These are phyloP conservation scores for Scheffersomyces stambukii DNA, from an alignment of 1,139 yeast species.

Conservation along the genomic window DNA sequence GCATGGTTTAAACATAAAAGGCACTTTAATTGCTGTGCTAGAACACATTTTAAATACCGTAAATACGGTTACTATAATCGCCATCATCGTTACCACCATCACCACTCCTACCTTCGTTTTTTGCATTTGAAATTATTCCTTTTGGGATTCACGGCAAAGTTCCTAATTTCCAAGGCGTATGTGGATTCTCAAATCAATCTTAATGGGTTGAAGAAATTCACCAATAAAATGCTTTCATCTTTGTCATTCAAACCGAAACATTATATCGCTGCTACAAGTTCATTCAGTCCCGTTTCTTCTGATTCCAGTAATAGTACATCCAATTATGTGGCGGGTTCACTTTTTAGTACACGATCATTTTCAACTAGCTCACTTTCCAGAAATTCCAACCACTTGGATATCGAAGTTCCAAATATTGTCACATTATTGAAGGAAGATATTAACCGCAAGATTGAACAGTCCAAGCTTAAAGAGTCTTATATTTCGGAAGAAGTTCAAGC, in stretches of 20 bases:
- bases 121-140: constrained; percentile 9
- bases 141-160: constrained; percentile 10
- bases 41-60: no score
- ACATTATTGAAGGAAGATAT: no score
- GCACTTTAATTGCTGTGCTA: no score
- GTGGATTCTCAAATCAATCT: constrained; percentile 8
- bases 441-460: no score
- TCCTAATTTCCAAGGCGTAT: constrained; percentile 9
- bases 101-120: constrained; percentile 2
- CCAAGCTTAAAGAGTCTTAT: no score
- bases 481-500: not conserved
- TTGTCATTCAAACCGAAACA: constrained; percentile 5
- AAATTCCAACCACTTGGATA: not conserved
- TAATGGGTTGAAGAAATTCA: constrained; percentile 8
- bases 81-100: constrained; percentile 1
- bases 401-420: constrained; percentile 4
- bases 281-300: constrained; percentile 2
- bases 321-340: no score
- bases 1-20: not conserved
- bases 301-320: not conserved
- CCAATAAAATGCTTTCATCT: constrained; percentile 7
- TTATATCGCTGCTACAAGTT: constrained; percentile 1
- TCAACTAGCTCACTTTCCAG: constrained; percentile 1
- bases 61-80: not conserved
- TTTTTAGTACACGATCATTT: constrained; percentile 1